These are phyloP conservation scores for Madurella fahalii DNA, from an alignment of 2,329 filamentous ascomycete genomes.

Conservation along the genomic window DNA sequence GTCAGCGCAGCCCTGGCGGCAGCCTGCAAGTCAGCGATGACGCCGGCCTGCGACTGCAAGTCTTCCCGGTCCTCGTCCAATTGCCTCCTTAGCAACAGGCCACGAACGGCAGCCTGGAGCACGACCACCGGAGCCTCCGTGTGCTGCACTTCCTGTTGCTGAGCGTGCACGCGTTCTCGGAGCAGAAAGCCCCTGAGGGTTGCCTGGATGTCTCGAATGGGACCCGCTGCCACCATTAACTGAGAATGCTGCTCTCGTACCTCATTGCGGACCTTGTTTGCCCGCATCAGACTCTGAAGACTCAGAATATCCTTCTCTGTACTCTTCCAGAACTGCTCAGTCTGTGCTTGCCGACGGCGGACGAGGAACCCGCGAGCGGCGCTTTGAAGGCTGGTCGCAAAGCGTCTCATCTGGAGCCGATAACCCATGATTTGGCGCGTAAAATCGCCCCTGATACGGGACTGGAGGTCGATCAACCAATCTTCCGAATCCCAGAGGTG, in stretches of 20 bases:
- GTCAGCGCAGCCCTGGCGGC: constrained; percentile 59
- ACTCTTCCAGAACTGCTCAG: constrained; percentile 64
- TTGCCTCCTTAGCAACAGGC: constrained; percentile 58
- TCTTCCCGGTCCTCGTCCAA: constrained; percentile 50
- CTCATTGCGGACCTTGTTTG: constrained; percentile 59
- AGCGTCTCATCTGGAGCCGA: constrained; percentile 74
- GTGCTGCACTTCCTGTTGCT: constrained; percentile 52
- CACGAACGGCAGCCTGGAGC: constrained; percentile 65
- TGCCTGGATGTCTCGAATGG: constrained; percentile 63
- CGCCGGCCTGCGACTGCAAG: constrained; percentile 48
- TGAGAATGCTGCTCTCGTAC: constrained; percentile 54
- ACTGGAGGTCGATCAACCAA: constrained; percentile 74
- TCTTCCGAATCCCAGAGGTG: constrained; percentile 82
- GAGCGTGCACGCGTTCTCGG: constrained; percentile 53
- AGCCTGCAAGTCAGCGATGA: constrained; percentile 59
- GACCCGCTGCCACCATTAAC: constrained; percentile 58
- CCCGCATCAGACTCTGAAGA: constrained; percentile 77
- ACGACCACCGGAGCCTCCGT: constrained; percentile 49
- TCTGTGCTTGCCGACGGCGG: constrained; percentile 57
- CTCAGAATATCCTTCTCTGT: constrained; percentile 69
- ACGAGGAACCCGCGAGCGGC: constrained; percentile 72
- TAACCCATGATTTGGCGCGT: constrained; percentile 79
- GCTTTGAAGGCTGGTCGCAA: constrained; percentile 77
- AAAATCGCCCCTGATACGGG: constrained; percentile 83
- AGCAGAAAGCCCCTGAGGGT: constrained; percentile 63